Percentiles rank a stretch among this genome's conserved stretches.
Evolutionary conservation across 2,329 filamentous ascomycete species (phyloP).

Genomic region (Fusarium luffae): DNA sequence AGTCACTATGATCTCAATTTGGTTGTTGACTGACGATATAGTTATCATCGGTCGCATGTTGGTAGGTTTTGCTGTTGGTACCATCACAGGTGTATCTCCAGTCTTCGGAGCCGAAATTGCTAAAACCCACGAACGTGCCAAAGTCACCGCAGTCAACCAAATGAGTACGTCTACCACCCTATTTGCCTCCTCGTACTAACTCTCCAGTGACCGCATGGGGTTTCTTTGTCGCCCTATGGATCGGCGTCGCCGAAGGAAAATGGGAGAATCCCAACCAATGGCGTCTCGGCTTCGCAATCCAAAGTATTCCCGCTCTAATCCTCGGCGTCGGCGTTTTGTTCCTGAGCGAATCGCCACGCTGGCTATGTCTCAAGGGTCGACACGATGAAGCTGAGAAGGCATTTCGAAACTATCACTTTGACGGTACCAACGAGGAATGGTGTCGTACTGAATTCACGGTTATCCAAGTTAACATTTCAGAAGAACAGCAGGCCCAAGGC

Average conservation of each 20-base stretch:
- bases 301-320: slow-evolving; percentile 49
- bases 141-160: slow-evolving; percentile 54
- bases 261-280: slow-evolving; percentile 54
- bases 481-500: slow-evolving; percentile 46
- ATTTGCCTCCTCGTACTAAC: too few relatives aligned
- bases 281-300: slow-evolving; percentile 54
- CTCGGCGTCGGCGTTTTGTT: slow-evolving; percentile 52
- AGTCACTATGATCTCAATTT: not conserved
- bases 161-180: too few relatives aligned
- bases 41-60: slow-evolving; percentile 54
- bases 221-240: slow-evolving; percentile 55
- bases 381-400: slow-evolving; percentile 51
- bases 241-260: slow-evolving; percentile 53
- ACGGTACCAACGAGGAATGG: slow-evolving; percentile 53
- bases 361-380: slow-evolving; percentile 52
- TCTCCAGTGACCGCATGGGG: slow-evolving; percentile 57
- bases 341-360: slow-evolving; percentile 52
- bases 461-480: slow-evolving; percentile 52
- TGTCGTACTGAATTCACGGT: slow-evolving; percentile 48
- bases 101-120: slow-evolving; percentile 57
- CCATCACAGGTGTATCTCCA: slow-evolving; percentile 55
- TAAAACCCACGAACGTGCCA: slow-evolving; percentile 54
- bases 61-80: slow-evolving; percentile 54
- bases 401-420: slow-evolving; percentile 50
- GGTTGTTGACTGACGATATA: not conserved